A percentile compares a stretch with the other conserved stretches of the same genome.
These are phyloP conservation scores for Hordeum pubiflorum DNA, from an alignment of 202 grass and related monocot species.

Conservation along the genomic window DNA sequence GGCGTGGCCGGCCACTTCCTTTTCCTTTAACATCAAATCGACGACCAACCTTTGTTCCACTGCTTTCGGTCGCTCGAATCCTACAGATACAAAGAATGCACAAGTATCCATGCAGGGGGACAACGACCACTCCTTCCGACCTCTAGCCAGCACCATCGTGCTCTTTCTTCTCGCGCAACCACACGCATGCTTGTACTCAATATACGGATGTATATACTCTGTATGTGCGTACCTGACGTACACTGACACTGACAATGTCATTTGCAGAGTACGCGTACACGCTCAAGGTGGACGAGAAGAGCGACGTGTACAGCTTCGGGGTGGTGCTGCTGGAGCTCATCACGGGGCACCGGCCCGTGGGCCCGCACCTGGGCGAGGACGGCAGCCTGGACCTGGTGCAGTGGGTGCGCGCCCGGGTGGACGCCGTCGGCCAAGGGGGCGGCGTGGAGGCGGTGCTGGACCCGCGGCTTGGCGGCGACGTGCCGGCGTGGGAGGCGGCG, in stretches of 20 bases:
- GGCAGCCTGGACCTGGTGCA: conserved; percentile 63
- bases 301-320: conserved; percentile 86
- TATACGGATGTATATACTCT: not conserved
- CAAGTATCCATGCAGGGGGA: too few species aligned
- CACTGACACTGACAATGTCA: too few species aligned
- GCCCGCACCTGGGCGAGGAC: conserved; percentile 46
- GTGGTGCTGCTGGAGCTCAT: conserved; percentile 72
- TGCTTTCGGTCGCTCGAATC: too few species aligned
- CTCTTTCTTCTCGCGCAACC: not conserved
- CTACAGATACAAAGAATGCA: too few species aligned
- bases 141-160: too few species aligned
- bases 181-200: too few species aligned
- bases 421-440: not conserved
- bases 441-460: conserved; percentile 48
- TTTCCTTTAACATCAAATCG: not conserved
- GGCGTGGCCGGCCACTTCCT: too few species aligned
- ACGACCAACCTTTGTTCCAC: too few species aligned
- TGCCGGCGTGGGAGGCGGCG: conserved; percentile 52
- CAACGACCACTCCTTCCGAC: too few species aligned
- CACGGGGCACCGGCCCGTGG: conserved; percentile 46
- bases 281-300: conserved; percentile 87
- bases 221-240: not conserved
- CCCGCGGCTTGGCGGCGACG: conserved; percentile 51
- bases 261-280: conserved; percentile 85
- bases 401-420: conserved; percentile 42